Evolutionary conservation across 225 moss, liverwort and hornwort species (phyloP).

Genomic region (Antitrichia curtipendula): DNA sequence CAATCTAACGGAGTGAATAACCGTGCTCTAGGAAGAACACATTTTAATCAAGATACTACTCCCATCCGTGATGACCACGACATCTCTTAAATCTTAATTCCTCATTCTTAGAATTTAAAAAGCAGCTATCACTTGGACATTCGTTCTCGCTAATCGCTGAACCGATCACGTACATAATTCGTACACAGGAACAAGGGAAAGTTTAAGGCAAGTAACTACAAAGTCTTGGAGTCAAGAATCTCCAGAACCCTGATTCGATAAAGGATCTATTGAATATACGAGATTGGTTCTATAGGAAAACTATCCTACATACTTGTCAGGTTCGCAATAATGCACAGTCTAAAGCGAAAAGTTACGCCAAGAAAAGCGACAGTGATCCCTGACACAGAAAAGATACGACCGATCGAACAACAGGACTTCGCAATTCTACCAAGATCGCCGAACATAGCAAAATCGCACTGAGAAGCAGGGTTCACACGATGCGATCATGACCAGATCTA

Average conservation of each 20-base stretch:
- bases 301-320: not conserved
- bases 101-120: not conserved
- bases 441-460: not conserved
- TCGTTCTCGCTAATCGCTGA: not conserved
- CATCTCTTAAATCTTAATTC: not conserved
- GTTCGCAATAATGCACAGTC: not conserved
- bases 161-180: not conserved
- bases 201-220: not conserved
- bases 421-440: not conserved
- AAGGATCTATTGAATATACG: not conserved
- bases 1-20: not conserved
- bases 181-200: not conserved
- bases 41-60: not conserved
- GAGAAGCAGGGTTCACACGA: not conserved
- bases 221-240: not conserved
- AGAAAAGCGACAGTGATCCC: not conserved
- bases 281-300: not conserved
- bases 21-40: not conserved
- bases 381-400: not conserved
- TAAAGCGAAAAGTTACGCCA: not conserved
- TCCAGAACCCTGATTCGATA: not conserved
- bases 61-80: not conserved
- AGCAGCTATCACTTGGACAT: not conserved
- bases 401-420: not conserved
- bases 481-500: slow-evolving; percentile 5